Evolutionary conservation across 2,329 filamentous ascomycete species (phyloP).

Genomic region (Fonsecaea multimorphosa): DNA sequence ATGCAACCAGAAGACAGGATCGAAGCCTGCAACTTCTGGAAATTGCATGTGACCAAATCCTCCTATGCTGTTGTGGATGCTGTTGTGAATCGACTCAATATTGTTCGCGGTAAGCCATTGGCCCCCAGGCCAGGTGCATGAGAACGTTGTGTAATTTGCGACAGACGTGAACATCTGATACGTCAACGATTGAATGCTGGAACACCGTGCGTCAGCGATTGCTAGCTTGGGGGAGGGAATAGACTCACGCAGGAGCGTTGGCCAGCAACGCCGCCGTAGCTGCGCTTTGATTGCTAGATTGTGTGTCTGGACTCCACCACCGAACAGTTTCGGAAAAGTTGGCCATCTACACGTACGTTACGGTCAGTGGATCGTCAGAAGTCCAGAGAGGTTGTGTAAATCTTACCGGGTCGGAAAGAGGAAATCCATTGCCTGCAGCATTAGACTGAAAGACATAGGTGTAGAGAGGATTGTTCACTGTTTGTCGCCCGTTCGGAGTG

Average conservation of each 20-base stretch:
- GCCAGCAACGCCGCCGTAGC: constrained; percentile 34
- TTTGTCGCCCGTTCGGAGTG: constrained; percentile 48
- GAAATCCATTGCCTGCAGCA: constrained; percentile 38
- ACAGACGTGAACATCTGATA: constrained; percentile 43
- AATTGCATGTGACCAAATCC: constrained; percentile 70
- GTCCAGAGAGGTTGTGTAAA: background rate
- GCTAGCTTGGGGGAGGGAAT: background rate
- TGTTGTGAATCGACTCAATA: constrained; percentile 56
- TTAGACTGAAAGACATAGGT: constrained; percentile 46
- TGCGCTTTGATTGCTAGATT: constrained; percentile 34
- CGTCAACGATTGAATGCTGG: constrained; percentile 32
- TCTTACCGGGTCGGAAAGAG: constrained; percentile 31
- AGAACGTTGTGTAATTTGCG: constrained; percentile 41
- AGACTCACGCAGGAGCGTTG: constrained; percentile 32
- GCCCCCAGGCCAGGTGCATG: constrained; percentile 32
- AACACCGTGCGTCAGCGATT: constrained; percentile 12
- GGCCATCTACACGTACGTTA: constrained; percentile 21
- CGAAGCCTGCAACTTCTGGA: constrained; percentile 75
- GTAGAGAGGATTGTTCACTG: constrained; percentile 55
- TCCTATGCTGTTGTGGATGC: constrained; percentile 61
- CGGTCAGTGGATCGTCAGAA: constrained; percentile 1
- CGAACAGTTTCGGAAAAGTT: constrained; percentile 35
- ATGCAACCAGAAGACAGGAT: constrained; percentile 80
- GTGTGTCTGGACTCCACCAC: constrained; percentile 28
- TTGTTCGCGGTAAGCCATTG: constrained; percentile 28